Evolutionary conservation across 2,329 filamentous ascomycete genomes (phyloP).

Genomic region (Alternaria dauci): DNA sequence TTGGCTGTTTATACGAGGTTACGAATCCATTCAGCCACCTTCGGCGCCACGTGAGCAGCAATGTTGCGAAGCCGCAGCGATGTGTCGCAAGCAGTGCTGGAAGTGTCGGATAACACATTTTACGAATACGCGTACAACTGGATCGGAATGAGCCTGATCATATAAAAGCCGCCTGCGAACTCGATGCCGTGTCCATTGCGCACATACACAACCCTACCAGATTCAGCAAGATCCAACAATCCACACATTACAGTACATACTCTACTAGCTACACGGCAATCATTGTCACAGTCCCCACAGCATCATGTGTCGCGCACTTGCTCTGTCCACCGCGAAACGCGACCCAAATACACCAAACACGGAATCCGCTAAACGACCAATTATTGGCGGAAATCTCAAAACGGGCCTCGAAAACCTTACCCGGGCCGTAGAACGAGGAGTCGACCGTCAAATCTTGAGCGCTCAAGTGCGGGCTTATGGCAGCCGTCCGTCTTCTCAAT

Average conservation of each 20-base stretch:
- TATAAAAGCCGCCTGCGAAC: neutral
- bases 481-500: neutral
- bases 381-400: constrained; percentile 9
- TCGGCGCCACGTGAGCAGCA: neutral
- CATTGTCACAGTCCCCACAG: neutral
- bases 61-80: constrained; percentile 5
- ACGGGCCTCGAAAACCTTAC: constrained; percentile 19
- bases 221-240: neutral
- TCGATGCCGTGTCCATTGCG: neutral
- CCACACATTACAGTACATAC: neutral
- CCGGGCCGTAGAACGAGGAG: constrained; percentile 15
- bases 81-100: neutral
- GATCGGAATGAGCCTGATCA: neutral
- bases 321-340: neutral
- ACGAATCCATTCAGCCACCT: constrained; percentile 13
- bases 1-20: constrained; percentile 9
- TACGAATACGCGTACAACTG: constrained; percentile 1
- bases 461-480: constrained; percentile 23
- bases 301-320: constrained; percentile 1
- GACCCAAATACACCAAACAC: neutral
- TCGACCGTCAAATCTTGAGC: constrained; percentile 24
- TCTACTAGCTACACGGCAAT: neutral
- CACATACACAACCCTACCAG: neutral
- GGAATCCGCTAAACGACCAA: neutral
- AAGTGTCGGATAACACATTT: neutral